phyloP scores from a whole-genome alignment of 805 yeast species.

The Sporopachydermia quercuum region DNA sequence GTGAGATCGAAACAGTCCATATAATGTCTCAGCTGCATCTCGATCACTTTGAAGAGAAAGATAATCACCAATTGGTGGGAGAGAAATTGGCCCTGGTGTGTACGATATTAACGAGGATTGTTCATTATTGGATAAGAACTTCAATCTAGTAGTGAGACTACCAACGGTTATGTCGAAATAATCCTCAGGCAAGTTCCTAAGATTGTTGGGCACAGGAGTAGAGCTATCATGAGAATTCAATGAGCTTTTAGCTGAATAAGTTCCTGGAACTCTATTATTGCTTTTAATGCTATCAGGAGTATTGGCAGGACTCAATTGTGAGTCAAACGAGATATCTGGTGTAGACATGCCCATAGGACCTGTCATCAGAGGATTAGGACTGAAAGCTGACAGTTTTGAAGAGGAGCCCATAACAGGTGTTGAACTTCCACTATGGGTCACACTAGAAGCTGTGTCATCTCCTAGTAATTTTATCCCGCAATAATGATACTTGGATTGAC shows the following conservation, averaged over 20 bases:
- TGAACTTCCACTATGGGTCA: neutral
- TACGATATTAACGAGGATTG: neutral
- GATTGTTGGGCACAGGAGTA: too few relatives aligned
- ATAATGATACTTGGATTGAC: conserved; percentile 74
- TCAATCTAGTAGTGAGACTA: too few relatives aligned
- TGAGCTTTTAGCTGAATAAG: neutral
- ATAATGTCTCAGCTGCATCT: conserved; percentile 48
- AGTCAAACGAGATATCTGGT: conserved; percentile 14
- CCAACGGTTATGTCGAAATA: too few relatives aligned
- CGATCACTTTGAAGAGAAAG: conserved; percentile 31
- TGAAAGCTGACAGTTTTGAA: too few relatives aligned
- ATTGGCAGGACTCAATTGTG: conserved; percentile 27
- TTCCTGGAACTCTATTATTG: neutral
- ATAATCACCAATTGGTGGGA: conserved; percentile 23
- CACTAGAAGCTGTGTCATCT: conserved; percentile 14
- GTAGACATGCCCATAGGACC: conserved; percentile 26
- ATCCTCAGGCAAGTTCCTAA: too few relatives aligned
- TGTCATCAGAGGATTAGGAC: conserved; percentile 10
- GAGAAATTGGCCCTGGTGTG: neutral
- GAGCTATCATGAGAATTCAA: neutral
- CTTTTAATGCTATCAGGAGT: neutral
- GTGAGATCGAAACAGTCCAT: conserved; percentile 46
- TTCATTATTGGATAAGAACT: neutral
- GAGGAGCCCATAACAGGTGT: too few relatives aligned
- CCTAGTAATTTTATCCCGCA: conserved; percentile 49